Evolutionary conservation across 306 rosid genomes (phyloP).

Genomic region (Hylodesmum podocarpum): DNA sequence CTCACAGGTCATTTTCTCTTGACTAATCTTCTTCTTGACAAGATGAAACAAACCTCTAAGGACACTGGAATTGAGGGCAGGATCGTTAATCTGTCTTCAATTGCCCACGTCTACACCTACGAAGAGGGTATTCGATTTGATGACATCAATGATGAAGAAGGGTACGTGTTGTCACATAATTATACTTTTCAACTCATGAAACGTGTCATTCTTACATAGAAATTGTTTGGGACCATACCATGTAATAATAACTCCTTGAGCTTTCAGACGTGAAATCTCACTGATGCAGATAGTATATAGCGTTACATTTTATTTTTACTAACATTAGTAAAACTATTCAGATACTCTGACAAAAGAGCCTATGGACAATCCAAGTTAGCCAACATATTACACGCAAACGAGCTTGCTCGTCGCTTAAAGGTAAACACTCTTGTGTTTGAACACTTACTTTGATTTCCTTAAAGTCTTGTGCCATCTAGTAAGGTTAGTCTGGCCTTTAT

Average conservation of each 20-base stretch:
- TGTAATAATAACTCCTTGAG: neutral
- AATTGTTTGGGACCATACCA: too few species aligned
- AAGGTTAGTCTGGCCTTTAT: too few species aligned
- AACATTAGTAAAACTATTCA: conserved; percentile 19
- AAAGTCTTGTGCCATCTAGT: too few species aligned
- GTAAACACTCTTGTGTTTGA: conserved; percentile 36
- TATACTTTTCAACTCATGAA: neutral
- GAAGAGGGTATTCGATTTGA: conserved; percentile 62
- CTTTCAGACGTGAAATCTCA: neutral
- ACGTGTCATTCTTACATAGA: too few species aligned
- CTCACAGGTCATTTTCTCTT: conserved; percentile 83
- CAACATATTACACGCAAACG: conserved; percentile 75
- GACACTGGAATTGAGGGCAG: conserved; percentile 82
- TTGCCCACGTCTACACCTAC: conserved; percentile 76
- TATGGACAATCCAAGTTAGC: conserved; percentile 95
- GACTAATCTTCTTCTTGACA: conserved; percentile 73
- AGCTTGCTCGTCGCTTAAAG: conserved; percentile 72
- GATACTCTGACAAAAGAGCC: conserved; percentile 84
- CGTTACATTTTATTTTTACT: neutral
- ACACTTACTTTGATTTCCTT: too few species aligned
- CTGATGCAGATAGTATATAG: neutral
- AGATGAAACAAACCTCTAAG: conserved; percentile 79
- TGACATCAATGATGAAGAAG: conserved; percentile 52
- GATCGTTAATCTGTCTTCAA: conserved; percentile 82
- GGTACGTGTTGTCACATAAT: conserved; percentile 36